These are phyloP conservation scores for Ascochyta koolunga DNA, from an alignment of 2,329 filamentous ascomycete species.

Conservation along the genomic window DNA sequence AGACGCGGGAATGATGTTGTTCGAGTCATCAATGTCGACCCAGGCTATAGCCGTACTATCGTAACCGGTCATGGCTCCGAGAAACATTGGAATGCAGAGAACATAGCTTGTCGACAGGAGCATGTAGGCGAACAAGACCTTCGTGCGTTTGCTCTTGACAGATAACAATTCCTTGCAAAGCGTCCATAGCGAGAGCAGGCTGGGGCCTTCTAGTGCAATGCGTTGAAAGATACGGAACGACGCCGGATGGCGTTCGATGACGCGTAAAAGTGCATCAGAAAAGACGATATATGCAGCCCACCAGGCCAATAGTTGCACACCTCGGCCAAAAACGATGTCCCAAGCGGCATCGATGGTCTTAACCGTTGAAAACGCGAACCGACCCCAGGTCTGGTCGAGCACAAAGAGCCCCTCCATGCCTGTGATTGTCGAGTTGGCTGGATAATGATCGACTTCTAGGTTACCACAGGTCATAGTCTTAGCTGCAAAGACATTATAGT, in stretches of 20 bases:
- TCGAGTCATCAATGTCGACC: constrained; percentile 30
- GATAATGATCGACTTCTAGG: neutral
- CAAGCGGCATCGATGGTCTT: constrained; percentile 47
- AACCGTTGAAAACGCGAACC: constrained; percentile 37
- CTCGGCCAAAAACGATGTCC: constrained; percentile 44
- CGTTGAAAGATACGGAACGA: constrained; percentile 44
- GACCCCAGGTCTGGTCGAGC: constrained; percentile 33
- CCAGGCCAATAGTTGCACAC: constrained; percentile 40
- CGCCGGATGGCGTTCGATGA: constrained; percentile 44
- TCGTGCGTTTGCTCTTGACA: constrained; percentile 29
- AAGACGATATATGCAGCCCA: constrained; percentile 42
- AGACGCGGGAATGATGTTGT: constrained; percentile 36
- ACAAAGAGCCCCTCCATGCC: constrained; percentile 39
- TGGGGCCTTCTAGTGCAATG: constrained; percentile 37
- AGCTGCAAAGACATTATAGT: constrained; percentile 18
- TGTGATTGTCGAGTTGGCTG: constrained; percentile 22
- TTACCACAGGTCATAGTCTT: constrained; percentile 23
- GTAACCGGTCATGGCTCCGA: constrained; percentile 44
- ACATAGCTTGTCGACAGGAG: constrained; percentile 40
- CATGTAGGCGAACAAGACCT: constrained; percentile 38
- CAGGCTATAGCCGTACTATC: constrained; percentile 36
- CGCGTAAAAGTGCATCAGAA: constrained; percentile 39
- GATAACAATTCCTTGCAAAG: constrained; percentile 34
- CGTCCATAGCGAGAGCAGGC: constrained; percentile 30
- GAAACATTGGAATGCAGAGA: constrained; percentile 38